A percentile compares a stretch with the other conserved stretches of the same genome.
These are phyloP conservation scores for Verticillium klebahnii DNA, from an alignment of 2,329 filamentous ascomycete species.

Conservation along the genomic window DNA sequence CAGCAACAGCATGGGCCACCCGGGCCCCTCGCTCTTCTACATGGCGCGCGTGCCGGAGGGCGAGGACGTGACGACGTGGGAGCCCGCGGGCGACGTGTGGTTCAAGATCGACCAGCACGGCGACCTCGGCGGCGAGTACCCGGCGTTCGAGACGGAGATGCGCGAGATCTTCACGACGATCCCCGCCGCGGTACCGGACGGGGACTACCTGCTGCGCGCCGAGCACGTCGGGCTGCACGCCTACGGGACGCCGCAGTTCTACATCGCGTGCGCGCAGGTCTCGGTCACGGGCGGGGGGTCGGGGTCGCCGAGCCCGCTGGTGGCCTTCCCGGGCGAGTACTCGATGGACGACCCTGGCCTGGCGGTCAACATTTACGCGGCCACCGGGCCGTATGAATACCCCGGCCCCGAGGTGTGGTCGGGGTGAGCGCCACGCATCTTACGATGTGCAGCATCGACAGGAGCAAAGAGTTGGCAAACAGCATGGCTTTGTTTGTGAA, in stretches of 20 bases:
- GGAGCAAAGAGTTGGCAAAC: no score
- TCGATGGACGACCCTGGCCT: slow-evolving; percentile 26
- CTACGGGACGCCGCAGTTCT: slow-evolving; percentile 26
- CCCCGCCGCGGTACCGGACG: slow-evolving; percentile 13
- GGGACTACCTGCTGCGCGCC: slow-evolving; percentile 20
- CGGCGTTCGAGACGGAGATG: slow-evolving; percentile 2
- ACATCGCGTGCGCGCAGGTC: slow-evolving; percentile 19
- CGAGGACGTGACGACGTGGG: slow-evolving; percentile 24
- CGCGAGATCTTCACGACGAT: slow-evolving; percentile 10
- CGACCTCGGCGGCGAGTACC: neutral
- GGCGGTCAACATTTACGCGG: slow-evolving; percentile 25
- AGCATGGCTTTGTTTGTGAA: neutral
- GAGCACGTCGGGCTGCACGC: slow-evolving; percentile 27
- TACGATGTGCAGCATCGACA: neutral
- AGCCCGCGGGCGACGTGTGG: slow-evolving; percentile 25
- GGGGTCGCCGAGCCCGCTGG: slow-evolving; percentile 22
- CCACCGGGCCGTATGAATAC: neutral
- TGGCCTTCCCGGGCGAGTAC: slow-evolving; percentile 28
- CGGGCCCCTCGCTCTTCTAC: slow-evolving; percentile 27
- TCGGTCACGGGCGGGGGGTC: slow-evolving; percentile 17
- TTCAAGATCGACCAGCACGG: slow-evolving; percentile 18
- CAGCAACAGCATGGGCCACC: slow-evolving; percentile 30
- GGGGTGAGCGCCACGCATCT: neutral
- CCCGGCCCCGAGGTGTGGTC: slow-evolving; percentile 2
- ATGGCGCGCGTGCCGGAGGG: slow-evolving; percentile 24